Evolutionary conservation across 768 basidiomycete genomes (phyloP), one percentile per base, ranked within the genome.

Genomic region (Suillus variegatus): DNA sequence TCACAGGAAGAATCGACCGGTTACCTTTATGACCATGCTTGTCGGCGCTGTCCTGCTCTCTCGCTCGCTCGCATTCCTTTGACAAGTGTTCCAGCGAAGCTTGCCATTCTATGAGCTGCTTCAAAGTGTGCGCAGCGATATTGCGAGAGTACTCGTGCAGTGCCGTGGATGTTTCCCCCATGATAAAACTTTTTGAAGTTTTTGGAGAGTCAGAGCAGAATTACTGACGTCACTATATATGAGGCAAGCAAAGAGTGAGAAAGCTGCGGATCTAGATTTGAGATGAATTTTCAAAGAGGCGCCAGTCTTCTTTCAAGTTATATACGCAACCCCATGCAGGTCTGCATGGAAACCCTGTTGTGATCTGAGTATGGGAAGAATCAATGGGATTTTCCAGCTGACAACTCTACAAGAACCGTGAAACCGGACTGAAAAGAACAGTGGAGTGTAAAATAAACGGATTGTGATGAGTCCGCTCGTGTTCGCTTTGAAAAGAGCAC

Each of bases 111-210:
- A 43, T 20, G 40, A 60, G 58, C 41, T 60, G 58, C 58, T 32
- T 60, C 41, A 60, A 28, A 43, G 58, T 60, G 14, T 60, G 1
- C 1, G 41, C 25, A 43, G 58, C 41, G 3, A 60, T 60, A 32
- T 28, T 22, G 41, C 40, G 58, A 60, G 58, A 60, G 58, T 60
- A 60, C 12, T 60, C 58, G 25, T 12, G 58, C 18, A 20, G 41
- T 60, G 3, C 22, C 10, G 20, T 28, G 28, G 58, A 60, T 60
- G 41, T 5, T 20, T 44, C 22, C 18, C 10, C 10, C 58, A 60
- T 60, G 18, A 20, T 25, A 18, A 40, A 18, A 22, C 13, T 56
- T 22, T 40, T 16, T 36, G 36, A 3, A 32, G 32, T 32, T 32
- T 32, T 32, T 32, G 32, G 0, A 32, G 32, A 28, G 57, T 28